phyloP scores from a whole-genome alignment of 2,329 filamentous ascomycete genomes.

The Colletotrichum magnum region DNA sequence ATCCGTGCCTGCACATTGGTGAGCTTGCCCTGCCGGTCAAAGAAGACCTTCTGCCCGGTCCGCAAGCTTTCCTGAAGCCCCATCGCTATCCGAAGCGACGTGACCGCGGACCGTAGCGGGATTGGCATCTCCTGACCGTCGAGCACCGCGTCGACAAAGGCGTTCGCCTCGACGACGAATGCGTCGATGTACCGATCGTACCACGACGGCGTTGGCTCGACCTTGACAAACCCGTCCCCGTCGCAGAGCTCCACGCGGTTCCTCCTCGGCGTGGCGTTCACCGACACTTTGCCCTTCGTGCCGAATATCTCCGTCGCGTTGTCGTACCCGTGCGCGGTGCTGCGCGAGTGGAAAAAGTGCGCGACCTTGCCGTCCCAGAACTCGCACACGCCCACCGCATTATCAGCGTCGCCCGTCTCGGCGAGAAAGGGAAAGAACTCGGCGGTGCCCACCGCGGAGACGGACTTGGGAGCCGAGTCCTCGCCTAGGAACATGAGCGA shows the following conservation, averaged over 20 bases:
- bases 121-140: slow-evolving; percentile 40
- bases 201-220: slow-evolving; percentile 44
- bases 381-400: slow-evolving; percentile 59
- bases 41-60: slow-evolving; percentile 36
- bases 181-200: slow-evolving; percentile 46
- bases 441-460: background rate
- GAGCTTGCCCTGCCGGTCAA: slow-evolving; percentile 34
- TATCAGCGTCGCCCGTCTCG: slow-evolving; percentile 54
- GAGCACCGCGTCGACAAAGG: slow-evolving; percentile 43
- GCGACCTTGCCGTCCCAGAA: slow-evolving; percentile 60
- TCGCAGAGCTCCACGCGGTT: slow-evolving; percentile 46
- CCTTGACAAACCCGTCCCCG: slow-evolving; percentile 42
- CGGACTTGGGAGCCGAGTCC: background rate
- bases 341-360: slow-evolving; percentile 59
- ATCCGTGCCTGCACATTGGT: background rate
- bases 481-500: slow-evolving; percentile 21
- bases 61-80: slow-evolving; percentile 41
- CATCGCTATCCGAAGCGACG: slow-evolving; percentile 40
- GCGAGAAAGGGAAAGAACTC: background rate
- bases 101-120: slow-evolving; percentile 36
- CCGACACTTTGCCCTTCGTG: slow-evolving; percentile 53
- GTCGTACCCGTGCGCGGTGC: slow-evolving; percentile 58
- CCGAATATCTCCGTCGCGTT: slow-evolving; percentile 59
- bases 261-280: slow-evolving; percentile 49
- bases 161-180: slow-evolving; percentile 46